Evolutionary conservation across 164 flowering plant species (phyloP).

Genomic region (Malania oleifera): DNA sequence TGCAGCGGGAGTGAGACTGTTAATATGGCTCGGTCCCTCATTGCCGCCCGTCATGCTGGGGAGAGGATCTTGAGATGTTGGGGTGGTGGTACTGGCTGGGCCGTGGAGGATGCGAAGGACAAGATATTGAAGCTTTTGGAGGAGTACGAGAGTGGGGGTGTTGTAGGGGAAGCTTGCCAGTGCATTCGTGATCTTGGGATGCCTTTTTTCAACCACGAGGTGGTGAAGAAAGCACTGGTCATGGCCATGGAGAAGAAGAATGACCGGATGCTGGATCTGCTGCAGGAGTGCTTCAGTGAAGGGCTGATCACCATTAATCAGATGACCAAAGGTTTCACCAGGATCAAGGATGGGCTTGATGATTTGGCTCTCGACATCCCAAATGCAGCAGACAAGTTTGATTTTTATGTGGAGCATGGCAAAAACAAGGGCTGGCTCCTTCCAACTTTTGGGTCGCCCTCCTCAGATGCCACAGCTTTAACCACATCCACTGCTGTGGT

Average conservation of each 20-base stretch:
- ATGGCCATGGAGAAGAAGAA: constrained; percentile 99
- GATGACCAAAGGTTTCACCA: constrained; percentile 84
- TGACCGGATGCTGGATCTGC: constrained; percentile 76
- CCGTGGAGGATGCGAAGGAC: constrained; percentile 98
- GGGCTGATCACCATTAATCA: constrained; percentile 90
- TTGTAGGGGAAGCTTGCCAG: constrained; percentile 77
- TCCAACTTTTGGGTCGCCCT: constrained; percentile 39
- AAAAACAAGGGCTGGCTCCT: constrained; percentile 70
- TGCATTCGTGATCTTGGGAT: constrained; percentile 92
- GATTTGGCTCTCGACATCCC: constrained; percentile 97
- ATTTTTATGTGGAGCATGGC: constrained; percentile 57
- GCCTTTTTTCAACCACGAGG: constrained; percentile 98
- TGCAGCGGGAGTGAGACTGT: constrained; percentile 89
- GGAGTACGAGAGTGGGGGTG: constrained; percentile 95
- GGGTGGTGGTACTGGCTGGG: constrained; percentile 99
- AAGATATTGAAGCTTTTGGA: constrained; percentile 84
- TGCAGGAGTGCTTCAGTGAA: constrained; percentile 74
- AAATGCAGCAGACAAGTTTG: constrained; percentile 74
- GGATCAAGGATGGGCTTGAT: constrained; percentile 76
- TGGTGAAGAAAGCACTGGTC: constrained; percentile 89
- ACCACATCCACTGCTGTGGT: constrained; percentile 12
- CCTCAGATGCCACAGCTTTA: constrained; percentile 4
- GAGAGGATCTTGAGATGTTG: constrained; percentile 96
- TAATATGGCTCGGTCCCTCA: constrained; percentile 66
- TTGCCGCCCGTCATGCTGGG: constrained; percentile 94